Evolutionary conservation across 495 filamentous ascomycete species (phyloP).

Genomic region (Trichocladium uniseriatum): DNA sequence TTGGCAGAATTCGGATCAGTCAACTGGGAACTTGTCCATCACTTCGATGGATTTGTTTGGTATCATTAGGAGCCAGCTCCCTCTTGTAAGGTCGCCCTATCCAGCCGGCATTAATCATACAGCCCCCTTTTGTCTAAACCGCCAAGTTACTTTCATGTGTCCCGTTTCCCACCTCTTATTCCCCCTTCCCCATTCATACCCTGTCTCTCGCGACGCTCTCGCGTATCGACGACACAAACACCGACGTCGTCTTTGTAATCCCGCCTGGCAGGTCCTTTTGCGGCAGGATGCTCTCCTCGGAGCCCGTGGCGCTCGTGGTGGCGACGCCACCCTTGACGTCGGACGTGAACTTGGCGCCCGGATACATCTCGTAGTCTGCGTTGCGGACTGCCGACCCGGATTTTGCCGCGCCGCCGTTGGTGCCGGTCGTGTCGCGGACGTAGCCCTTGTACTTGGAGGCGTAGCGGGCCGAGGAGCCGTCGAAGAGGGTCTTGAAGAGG

Average conservation of each 20-base stretch:
- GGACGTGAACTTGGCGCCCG: neutral
- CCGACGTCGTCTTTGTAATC: slow-evolving; percentile 3
- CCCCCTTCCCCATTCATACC: no score
- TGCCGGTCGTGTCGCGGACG: neutral
- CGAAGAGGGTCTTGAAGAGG: slow-evolving; percentile 14
- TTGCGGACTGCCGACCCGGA: neutral
- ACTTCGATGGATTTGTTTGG: no score
- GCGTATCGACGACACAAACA: no score
- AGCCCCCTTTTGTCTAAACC: no score
- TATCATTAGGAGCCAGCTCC: no score
- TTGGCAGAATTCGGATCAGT: no score
- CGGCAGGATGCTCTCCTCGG: slow-evolving; percentile 13
- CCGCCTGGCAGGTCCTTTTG: neutral
- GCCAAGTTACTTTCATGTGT: no score
- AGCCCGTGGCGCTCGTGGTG: neutral
- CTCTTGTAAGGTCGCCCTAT: no score
- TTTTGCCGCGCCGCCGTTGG: neutral
- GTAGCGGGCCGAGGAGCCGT: slow-evolving; percentile 5
- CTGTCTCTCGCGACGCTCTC: no score
- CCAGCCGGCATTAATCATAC: no score
- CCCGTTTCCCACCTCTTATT: no score
- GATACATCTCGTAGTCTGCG: slow-evolving; percentile 9
- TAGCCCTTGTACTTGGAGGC: slow-evolving; percentile 10
- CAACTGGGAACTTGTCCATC: no score
- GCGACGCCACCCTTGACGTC: slow-evolving; percentile 1